Percentiles rank a stretch among this genome's conserved stretches.
These are phyloP conservation scores for Penstemon eatonii DNA, from an alignment of 257 asterid genomes.

Conservation along the genomic window DNA sequence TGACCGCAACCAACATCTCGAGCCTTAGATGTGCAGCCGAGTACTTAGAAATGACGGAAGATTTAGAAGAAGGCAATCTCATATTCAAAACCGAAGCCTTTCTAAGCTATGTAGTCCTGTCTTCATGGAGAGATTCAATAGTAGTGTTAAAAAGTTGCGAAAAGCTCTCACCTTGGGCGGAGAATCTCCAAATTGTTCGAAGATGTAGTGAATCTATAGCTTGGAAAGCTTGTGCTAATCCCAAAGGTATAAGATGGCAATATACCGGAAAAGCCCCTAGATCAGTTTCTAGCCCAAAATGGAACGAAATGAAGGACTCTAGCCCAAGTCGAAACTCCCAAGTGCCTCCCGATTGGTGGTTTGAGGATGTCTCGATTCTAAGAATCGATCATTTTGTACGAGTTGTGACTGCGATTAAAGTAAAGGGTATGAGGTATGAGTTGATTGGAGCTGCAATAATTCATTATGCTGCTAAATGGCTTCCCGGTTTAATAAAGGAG, in stretches of 20 bases:
- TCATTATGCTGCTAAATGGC: slow-evolving; percentile 83
- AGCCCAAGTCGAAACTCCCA: slow-evolving; percentile 73
- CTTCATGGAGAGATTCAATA: slow-evolving; percentile 94
- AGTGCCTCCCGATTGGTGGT: slow-evolving; percentile 97
- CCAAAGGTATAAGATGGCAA: slow-evolving; percentile 94
- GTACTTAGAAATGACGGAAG: slow-evolving; percentile 95
- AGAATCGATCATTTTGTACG: slow-evolving; percentile 90
- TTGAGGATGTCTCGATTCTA: slow-evolving; percentile 81
- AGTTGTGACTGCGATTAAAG: slow-evolving; percentile 84
- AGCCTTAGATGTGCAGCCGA: slow-evolving; percentile 94
- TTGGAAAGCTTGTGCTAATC: slow-evolving; percentile 97
- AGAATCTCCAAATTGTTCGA: slow-evolving; percentile 86
- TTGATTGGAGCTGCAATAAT: slow-evolving; percentile 72
- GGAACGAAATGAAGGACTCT: slow-evolving; percentile 73
- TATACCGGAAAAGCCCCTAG: slow-evolving; percentile 65
- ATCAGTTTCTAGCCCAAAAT: slow-evolving; percentile 73
- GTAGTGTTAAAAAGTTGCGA: slow-evolving; percentile 76
- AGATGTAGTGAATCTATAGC: slow-evolving; percentile 96
- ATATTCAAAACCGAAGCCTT: slow-evolving; percentile 96
- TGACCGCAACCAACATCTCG: slow-evolving; percentile 77
- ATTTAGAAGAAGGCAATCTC: slow-evolving; percentile 90
- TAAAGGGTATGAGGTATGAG: slow-evolving; percentile 86
- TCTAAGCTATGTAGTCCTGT: slow-evolving; percentile 90
- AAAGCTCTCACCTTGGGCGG: slow-evolving; percentile 91
- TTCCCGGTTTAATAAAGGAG: slow-evolving; percentile 64